These are phyloP conservation scores for Nephelium lappaceum DNA, from an alignment of 345 rosid genomes.

Conservation along the genomic window DNA sequence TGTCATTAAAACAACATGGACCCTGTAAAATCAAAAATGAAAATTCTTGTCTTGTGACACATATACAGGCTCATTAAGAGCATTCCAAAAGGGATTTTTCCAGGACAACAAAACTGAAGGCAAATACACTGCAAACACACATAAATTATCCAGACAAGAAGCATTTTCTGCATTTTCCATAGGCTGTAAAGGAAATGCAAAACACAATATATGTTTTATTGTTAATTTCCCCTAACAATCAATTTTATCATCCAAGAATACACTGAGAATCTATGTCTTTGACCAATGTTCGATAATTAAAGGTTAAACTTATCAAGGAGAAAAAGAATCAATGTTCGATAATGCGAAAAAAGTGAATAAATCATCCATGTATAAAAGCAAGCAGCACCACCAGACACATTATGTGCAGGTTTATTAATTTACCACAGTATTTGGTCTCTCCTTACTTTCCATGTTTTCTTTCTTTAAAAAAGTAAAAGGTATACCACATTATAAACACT, in stretches of 20 bases:
- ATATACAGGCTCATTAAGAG: neutral
- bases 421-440: no score
- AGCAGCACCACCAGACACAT: no score
- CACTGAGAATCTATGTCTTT: neutral
- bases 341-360: neutral
- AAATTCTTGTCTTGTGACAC: neutral
- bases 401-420: no score
- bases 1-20: no score
- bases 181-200: neutral
- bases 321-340: neutral
- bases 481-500: no score
- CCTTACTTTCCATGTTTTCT: no score
- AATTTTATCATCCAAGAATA: neutral
- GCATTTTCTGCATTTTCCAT: neutral
- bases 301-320: neutral
- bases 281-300: neutral
- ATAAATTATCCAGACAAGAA: neutral
- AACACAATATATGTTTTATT: neutral
- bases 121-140: neutral
- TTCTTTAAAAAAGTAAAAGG: no score
- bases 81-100: neutral
- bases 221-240: neutral
- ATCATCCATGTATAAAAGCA: no score
- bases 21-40: no score
- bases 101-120: neutral